These are phyloP conservation scores for Aegilops umbellulata DNA, from an alignment of 176 grass and related monocot genomes.

Conservation along the genomic window DNA sequence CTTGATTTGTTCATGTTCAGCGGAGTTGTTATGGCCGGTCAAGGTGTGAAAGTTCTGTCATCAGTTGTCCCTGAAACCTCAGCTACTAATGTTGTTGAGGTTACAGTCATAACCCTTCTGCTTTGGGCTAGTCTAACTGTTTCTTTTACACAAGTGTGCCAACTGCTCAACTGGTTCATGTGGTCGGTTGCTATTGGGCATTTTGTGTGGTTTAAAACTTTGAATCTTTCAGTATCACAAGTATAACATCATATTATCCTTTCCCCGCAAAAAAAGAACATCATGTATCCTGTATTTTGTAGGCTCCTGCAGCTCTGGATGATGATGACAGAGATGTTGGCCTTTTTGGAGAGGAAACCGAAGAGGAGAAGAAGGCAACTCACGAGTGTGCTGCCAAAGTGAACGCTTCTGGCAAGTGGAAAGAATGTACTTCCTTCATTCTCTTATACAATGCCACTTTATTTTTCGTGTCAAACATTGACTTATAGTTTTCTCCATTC, in stretches of 20 bases:
- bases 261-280: too few relatives aligned
- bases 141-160: neutral
- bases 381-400: conserved; percentile 53
- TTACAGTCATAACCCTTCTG: neutral
- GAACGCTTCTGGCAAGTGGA: conserved; percentile 79
- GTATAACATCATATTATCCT: neutral
- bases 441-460: too few relatives aligned
- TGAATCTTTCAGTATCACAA: neutral
- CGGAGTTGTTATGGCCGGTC: conserved; percentile 58
- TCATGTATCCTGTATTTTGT: neutral
- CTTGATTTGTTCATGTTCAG: conserved; percentile 35
- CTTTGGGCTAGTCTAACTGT: neutral
- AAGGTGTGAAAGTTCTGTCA: conserved; percentile 73
- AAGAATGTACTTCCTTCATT: too few relatives aligned
- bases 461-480: too few relatives aligned
- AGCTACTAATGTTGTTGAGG: conserved; percentile 39
- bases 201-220: too few relatives aligned
- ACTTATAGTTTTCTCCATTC: too few relatives aligned
- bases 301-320: conserved; percentile 54
- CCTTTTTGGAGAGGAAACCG: conserved; percentile 86
- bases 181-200: neutral
- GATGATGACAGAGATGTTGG: conserved; percentile 66
- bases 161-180: neutral
- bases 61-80: conserved; percentile 49
- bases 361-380: conserved; percentile 89